Conservation (phyloP, 306 rosid species). For the Cicer yamashitae region DNA sequence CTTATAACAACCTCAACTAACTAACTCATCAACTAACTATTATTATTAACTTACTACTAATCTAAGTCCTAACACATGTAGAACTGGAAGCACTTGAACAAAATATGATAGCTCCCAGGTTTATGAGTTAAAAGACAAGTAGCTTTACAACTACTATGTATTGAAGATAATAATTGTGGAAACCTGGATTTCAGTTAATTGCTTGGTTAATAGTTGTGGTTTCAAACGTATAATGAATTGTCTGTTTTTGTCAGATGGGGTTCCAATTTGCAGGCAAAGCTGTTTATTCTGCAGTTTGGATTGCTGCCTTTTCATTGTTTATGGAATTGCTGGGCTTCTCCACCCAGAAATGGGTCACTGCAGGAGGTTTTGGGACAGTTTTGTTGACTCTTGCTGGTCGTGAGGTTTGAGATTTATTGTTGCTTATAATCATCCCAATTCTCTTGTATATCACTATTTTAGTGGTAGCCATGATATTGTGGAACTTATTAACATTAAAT, state of each 20-base stretch:
- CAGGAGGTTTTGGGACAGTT: constrained; percentile 99
- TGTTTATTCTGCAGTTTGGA: constrained; percentile 91
- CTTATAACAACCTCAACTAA: no score
- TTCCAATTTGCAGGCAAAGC: constrained; percentile 95
- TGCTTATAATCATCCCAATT: constrained; percentile 1
- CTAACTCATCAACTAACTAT: no score
- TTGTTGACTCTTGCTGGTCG: constrained; percentile 97
- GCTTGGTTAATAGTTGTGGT: constrained; percentile 18
- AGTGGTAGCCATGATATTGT: constrained; percentile 17
- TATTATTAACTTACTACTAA: no score
- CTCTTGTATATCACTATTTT: constrained; percentile 35
- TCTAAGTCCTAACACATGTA: neutral
- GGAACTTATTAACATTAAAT: constrained; percentile 38
- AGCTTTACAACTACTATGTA: constrained; percentile 28
- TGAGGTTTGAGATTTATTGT: constrained; percentile 64
- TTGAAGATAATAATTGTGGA: constrained; percentile 14
- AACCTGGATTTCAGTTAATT: constrained; percentile 31
- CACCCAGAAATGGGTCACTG: constrained; percentile 95
- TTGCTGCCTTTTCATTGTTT: constrained; percentile 90
- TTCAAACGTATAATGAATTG: constrained; percentile 32
- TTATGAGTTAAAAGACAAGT: constrained; percentile 34
- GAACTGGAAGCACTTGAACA: constrained; percentile 33
- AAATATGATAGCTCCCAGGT: constrained; percentile 19
- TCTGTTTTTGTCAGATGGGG: constrained; percentile 74
- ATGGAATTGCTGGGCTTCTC: constrained; percentile 98